These are phyloP conservation scores for Sophora flavescens DNA, from an alignment of 306 rosid species.

Conservation along the genomic window DNA sequence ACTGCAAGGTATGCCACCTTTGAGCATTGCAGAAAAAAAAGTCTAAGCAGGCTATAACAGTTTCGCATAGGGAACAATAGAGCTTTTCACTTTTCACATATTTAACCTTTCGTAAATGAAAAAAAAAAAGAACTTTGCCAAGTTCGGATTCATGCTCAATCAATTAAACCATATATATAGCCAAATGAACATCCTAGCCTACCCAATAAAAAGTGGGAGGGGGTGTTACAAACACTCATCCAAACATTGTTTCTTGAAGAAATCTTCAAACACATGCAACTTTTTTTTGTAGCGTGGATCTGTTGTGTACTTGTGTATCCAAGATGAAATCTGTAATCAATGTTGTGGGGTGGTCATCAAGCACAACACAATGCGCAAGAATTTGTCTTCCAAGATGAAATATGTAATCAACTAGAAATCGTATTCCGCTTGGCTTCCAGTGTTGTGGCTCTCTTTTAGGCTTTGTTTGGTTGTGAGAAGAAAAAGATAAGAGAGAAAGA, in stretches of 20 bases:
- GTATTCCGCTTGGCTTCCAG: slow-evolving; percentile 70
- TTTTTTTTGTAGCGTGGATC: slow-evolving; percentile 33
- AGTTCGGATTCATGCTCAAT: slow-evolving; percentile 46
- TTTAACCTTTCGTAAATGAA: slow-evolving; percentile 24
- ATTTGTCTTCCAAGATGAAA: slow-evolving; percentile 23
- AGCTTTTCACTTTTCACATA: slow-evolving; percentile 31
- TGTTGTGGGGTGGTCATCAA: slow-evolving; percentile 38
- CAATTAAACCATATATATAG: slow-evolving; percentile 50
- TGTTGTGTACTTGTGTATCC: neutral
- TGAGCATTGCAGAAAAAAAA: neutral
- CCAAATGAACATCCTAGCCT: slow-evolving; percentile 50
- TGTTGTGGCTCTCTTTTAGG: slow-evolving; percentile 68
- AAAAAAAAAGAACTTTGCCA: neutral
- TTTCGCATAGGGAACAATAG: neutral
- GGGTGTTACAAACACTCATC: slow-evolving; percentile 52
- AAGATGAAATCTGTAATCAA: slow-evolving; percentile 43
- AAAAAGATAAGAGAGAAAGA: no score
- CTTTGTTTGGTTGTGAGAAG: no score
- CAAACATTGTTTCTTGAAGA: slow-evolving; percentile 45
- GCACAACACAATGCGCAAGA: slow-evolving; percentile 45
- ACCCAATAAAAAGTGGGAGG: slow-evolving; percentile 54
- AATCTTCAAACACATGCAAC: slow-evolving; percentile 47
- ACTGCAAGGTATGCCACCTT: neutral
- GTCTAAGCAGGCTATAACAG: no score
- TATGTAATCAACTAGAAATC: no score